Conservation (phyloP, 805 yeast species). For the Teunomyces funiuensis region DNA sequence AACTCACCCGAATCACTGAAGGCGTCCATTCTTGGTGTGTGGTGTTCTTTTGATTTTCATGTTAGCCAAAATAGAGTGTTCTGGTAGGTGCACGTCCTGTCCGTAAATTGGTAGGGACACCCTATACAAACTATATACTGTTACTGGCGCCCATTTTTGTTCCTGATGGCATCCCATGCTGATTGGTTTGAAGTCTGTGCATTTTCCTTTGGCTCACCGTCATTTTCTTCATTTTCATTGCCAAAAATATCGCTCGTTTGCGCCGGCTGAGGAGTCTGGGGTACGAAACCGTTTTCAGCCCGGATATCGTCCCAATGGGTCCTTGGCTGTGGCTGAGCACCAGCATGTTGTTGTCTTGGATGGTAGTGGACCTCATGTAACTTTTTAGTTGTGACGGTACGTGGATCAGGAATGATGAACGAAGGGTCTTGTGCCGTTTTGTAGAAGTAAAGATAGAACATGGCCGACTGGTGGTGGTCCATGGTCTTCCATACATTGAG, state of each 20-base stretch:
- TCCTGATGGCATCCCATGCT: slow-evolving; percentile 22
- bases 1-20: slow-evolving; percentile 50
- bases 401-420: slow-evolving; percentile 22
- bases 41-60: slow-evolving; percentile 6
- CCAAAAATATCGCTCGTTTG: background rate
- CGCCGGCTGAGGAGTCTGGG: background rate
- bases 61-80: no score
- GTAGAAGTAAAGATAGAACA: slow-evolving; percentile 29
- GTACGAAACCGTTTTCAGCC: slow-evolving; percentile 28
- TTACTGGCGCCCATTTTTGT: background rate
- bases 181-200: slow-evolving; percentile 6
- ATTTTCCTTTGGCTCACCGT: slow-evolving; percentile 1
- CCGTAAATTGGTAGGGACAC: slow-evolving; percentile 1
- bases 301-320: slow-evolving; percentile 40
- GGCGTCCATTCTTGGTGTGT: slow-evolving; percentile 30
- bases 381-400: slow-evolving; percentile 24
- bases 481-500: slow-evolving; percentile 36
- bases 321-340: slow-evolving; percentile 1
- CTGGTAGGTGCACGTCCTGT: background rate
- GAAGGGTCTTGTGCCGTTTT: slow-evolving; percentile 21
- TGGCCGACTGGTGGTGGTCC: slow-evolving; percentile 35
- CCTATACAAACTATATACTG: background rate
- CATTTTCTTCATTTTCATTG: background rate
- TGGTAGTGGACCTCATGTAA: slow-evolving; percentile 29
- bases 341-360: slow-evolving; percentile 6